Evolutionary conservation across 2,329 filamentous ascomycete species (phyloP).

Genomic region (Elsinoe necatrix): DNA sequence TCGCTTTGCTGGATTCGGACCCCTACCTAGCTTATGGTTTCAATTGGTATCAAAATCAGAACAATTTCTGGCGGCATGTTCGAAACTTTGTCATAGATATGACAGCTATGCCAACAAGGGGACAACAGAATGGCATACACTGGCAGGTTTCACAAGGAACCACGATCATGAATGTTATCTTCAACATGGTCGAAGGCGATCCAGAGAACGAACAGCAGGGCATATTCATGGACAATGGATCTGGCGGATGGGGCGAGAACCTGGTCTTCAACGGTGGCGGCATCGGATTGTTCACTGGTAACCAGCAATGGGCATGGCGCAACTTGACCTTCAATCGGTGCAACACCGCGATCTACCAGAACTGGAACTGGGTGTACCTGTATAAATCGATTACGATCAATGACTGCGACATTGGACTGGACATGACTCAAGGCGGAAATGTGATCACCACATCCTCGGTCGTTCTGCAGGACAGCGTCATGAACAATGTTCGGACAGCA

Average conservation of each 20-base stretch:
- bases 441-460: conserved; percentile 65
- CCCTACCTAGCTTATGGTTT: conserved; percentile 27
- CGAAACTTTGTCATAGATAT: conserved; percentile 51
- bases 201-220: conserved; percentile 31
- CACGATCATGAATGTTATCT: conserved; percentile 50
- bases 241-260: conserved; percentile 73
- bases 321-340: conserved; percentile 76
- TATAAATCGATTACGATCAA: conserved; percentile 64
- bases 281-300: conserved; percentile 70
- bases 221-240: conserved; percentile 55
- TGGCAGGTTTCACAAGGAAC: conserved; percentile 61
- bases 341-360: conserved; percentile 77
- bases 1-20: conserved; percentile 28
- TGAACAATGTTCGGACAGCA: conserved; percentile 55
- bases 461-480: conserved; percentile 60
- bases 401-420: conserved; percentile 54
- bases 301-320: conserved; percentile 79
- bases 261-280: conserved; percentile 75
- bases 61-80: conserved; percentile 49
- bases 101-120: conserved; percentile 21
- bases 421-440: conserved; percentile 53
- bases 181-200: conserved; percentile 37
- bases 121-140: conserved; percentile 46
- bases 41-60: conserved; percentile 30
- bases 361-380: conserved; percentile 86